phyloP scores from a whole-genome alignment of 805 yeast genomes.

The Candida yuanshanica region DNA sequence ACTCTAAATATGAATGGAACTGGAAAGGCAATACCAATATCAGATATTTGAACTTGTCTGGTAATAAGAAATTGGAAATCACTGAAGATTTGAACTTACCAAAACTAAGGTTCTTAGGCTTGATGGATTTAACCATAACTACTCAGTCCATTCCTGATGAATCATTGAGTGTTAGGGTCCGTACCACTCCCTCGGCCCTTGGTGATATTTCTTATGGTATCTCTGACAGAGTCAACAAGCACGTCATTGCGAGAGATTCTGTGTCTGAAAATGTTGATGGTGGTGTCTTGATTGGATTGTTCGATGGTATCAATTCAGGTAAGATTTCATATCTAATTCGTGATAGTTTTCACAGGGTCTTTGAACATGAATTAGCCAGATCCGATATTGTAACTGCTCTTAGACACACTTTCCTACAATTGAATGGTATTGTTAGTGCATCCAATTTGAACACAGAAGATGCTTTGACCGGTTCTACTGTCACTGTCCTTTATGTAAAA shows the following conservation, averaged over 20 bases:
- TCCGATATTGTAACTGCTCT: conserved; percentile 63
- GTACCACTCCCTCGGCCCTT: conserved; percentile 81
- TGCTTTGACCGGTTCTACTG: conserved; percentile 75
- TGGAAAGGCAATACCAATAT: conserved; percentile 83
- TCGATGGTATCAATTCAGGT: conserved; percentile 73
- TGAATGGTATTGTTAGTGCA: conserved; percentile 68
- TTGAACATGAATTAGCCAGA: conserved; percentile 59
- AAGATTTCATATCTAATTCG: conserved; percentile 69
- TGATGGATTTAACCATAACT: conserved; percentile 93
- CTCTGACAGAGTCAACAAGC: conserved; percentile 75
- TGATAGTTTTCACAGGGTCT: conserved; percentile 58
- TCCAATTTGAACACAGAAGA: conserved; percentile 59
- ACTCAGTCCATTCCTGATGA: conserved; percentile 89
- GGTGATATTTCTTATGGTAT: conserved; percentile 83
- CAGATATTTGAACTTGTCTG: conserved; percentile 82
- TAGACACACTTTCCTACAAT: conserved; percentile 69
- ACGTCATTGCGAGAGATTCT: conserved; percentile 74
- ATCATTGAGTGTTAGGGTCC: conserved; percentile 69
- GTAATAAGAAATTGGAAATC: conserved; percentile 88
- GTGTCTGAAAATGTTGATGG: conserved; percentile 87
- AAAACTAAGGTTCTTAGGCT: conserved; percentile 67
- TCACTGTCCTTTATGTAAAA: conserved; percentile 72
- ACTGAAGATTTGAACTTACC: conserved; percentile 75
- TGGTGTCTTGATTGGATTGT: conserved; percentile 68
- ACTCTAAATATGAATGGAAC: conserved; percentile 96